Base-by-base conservation (phyloP, 2,329 filamentous ascomycete species). In the Sporothrix brasiliensis region DNA sequence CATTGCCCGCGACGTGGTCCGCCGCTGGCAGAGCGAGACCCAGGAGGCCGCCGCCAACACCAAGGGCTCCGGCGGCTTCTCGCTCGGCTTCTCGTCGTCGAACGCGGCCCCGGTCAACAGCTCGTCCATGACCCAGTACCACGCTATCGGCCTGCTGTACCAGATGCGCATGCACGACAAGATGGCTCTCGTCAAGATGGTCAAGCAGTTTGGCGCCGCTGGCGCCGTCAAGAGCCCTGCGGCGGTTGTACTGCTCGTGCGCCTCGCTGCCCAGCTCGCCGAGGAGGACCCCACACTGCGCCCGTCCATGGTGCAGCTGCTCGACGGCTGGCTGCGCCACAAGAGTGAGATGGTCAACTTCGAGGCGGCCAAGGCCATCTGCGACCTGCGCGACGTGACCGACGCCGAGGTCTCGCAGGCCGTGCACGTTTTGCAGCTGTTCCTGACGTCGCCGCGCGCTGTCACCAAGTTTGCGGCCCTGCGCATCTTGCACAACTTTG, bases 261-360 rank as follows among this genome's bases (percentile, higher is more conserved):
- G 95, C 75, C 83, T 99, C 74, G 95, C 95, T 47, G 92, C 94
- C 54, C 95, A 97, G 84, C 85, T 99, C 73, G 94, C 94, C 44
- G 93, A 97, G 79, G 95, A 99, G 78, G 95, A 99, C 77, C 87
- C 89, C 52, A 91, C 92, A 74, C 86, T 98, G 77, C 86, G 94
- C 76, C 96, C 92, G 83, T 93, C 94, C 72, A 99, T 99, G 95
- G 95, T 97, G 88, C 90, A 94, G 81, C 88, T 99, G 75, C 87
- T 99, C 76, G 94, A 98, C 79, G 92, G 93, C 77, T 98, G 94
- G 94, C 83, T 99, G 80, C 89, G 94, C 79, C 94, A 98, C 82
- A 98, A 99, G 90, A 97, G 93, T 81, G 95, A 98, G 80, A 97
- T 97, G 93, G 94, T 99, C 82, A 98, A 97, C 84, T 97, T 99